Conservation (phyloP, 768 basidiomycete genomes). For the Leucogyrophana mollusca region DNA sequence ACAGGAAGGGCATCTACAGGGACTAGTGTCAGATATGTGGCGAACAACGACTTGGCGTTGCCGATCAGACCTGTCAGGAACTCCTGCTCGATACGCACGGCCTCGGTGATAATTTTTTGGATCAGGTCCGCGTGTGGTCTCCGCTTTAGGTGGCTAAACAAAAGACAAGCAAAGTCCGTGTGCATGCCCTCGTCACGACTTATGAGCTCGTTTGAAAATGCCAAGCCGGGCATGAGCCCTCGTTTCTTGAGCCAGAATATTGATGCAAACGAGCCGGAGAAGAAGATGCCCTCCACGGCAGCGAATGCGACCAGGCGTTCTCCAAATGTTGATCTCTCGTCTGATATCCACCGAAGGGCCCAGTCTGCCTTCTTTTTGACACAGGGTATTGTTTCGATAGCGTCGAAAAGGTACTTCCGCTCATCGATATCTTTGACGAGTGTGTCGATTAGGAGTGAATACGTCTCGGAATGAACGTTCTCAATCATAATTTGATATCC, state of each 20-base stretch:
- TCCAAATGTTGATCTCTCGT: conserved; percentile 75
- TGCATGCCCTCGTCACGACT: conserved; percentile 95
- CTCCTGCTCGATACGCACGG: conserved; percentile 84
- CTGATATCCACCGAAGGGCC: conserved; percentile 91
- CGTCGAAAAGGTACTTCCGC: conserved; percentile 84
- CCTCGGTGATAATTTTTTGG: conserved; percentile 69
- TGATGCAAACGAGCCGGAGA: conserved; percentile 89
- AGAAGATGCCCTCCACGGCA: conserved; percentile 96
- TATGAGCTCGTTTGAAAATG: conserved; percentile 96
- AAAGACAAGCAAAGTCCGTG: conserved; percentile 91
- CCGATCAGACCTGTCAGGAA: conserved; percentile 66
- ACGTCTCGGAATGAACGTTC: conserved; percentile 95
- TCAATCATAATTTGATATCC: conserved; percentile 99
- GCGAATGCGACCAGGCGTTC: conserved; percentile 93
- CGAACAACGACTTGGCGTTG: background rate
- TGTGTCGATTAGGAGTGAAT: conserved; percentile 92
- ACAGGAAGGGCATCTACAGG: conserved; percentile 78
- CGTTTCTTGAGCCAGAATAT: conserved; percentile 99
- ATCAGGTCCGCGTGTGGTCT: conserved; percentile 82
- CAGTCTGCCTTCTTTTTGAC: conserved; percentile 93
- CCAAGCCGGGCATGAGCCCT: conserved; percentile 95
- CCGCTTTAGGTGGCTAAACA: conserved; percentile 79
- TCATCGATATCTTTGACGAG: conserved; percentile 82
- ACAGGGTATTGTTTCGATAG: conserved; percentile 91
- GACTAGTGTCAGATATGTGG: background rate